phyloP scores from a whole-genome alignment of 2,329 filamentous ascomycete genomes.

The Ceratocystis papillata region DNA sequence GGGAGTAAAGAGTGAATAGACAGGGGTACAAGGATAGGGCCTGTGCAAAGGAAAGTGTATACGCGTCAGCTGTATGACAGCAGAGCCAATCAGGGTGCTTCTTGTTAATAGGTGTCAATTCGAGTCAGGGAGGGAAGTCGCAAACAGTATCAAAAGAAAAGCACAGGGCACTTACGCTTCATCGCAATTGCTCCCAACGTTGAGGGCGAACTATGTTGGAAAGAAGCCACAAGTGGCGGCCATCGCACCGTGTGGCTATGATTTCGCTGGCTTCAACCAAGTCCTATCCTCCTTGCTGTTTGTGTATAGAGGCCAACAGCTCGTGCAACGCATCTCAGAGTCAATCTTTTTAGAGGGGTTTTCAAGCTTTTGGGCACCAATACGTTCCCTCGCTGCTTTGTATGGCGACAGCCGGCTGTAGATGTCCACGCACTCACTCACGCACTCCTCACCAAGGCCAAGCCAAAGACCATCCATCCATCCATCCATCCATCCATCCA shows the following conservation, averaged over 20 bases:
- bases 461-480: too few relatives aligned
- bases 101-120: constrained; percentile 11
- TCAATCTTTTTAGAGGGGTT: neutral
- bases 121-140: neutral
- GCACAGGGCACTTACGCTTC: neutral
- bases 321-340: too few relatives aligned
- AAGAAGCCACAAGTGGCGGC: too few relatives aligned
- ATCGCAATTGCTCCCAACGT: neutral
- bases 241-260: too few relatives aligned
- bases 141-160: constrained; percentile 6
- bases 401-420: neutral
- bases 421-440: neutral
- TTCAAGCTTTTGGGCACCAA: neutral
- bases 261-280: too few relatives aligned
- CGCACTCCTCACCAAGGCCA: neutral
- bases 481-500: too few relatives aligned
- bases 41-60: constrained; percentile 22
- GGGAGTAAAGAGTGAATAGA: constrained; percentile 6
- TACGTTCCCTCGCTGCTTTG: neutral
- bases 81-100: constrained; percentile 27
- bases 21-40: constrained; percentile 15
- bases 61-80: constrained; percentile 30
- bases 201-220: neutral
- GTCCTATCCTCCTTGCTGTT: too few relatives aligned
- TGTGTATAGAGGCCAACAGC: too few relatives aligned